Conservation (phyloP, 257 asterid genomes). For the Nicotiana tabacum region DNA sequence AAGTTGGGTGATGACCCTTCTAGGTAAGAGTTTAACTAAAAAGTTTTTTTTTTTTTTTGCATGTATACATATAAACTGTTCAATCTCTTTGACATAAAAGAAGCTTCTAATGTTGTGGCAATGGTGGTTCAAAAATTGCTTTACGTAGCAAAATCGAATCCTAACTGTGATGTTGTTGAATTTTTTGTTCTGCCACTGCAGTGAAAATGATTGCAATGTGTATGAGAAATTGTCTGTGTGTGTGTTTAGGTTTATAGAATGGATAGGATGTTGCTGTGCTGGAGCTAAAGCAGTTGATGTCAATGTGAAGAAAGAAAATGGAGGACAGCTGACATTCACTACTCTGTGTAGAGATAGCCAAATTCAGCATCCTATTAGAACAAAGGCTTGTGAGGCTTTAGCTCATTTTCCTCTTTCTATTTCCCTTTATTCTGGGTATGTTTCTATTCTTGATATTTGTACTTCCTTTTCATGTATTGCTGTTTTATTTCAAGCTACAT, state of each 20-base stretch:
- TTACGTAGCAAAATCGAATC: no score
- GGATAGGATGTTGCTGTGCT: constrained; percentile 78
- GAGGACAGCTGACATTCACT: constrained; percentile 10
- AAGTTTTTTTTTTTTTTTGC: no score
- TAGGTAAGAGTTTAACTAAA: constrained; percentile 29
- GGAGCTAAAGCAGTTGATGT: constrained; percentile 36
- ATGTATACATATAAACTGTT: no score
- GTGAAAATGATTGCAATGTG: neutral
- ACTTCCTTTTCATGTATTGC: neutral
- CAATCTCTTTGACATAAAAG: no score
- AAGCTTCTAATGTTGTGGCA: no score
- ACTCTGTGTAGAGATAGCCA: constrained; percentile 50
- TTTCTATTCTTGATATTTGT: neutral
- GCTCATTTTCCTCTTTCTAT: constrained; percentile 50
- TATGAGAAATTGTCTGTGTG: neutral
- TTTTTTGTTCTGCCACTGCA: no score
- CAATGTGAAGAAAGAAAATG: constrained; percentile 36
- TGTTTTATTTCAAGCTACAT: neutral
- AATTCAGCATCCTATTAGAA: constrained; percentile 41
- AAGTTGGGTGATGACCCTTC: constrained; percentile 78
- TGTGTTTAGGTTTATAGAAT: constrained; percentile 60
- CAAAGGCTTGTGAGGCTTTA: constrained; percentile 57
- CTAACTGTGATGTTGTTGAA: no score
- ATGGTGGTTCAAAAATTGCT: no score
- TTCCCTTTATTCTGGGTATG: constrained; percentile 76